A percentile compares a stretch with the other conserved stretches of the same genome.
phyloP scores from a whole-genome alignment of 306 rosid genomes.

The Astragalus membranaceus region DNA sequence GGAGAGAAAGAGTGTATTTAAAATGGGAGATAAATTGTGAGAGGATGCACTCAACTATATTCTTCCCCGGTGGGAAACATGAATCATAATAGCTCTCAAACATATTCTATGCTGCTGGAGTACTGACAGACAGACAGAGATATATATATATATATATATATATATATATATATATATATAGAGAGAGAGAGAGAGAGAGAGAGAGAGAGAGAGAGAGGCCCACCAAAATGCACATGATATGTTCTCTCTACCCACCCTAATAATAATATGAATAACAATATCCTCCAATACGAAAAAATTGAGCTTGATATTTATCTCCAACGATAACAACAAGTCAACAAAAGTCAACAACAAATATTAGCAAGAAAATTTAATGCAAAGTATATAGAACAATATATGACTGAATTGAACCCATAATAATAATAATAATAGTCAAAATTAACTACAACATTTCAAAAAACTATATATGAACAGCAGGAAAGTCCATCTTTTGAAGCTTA shows the following conservation, averaged over 20 bases:
- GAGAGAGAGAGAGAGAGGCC: conserved; percentile 7
- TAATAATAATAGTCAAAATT: conserved; percentile 1
- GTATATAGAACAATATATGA: conserved; percentile 11
- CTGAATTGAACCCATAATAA: conserved; percentile 12
- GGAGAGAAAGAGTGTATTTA: no score
- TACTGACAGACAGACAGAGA: conserved; percentile 19
- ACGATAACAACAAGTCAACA: not conserved
- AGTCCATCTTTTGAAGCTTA: not conserved
- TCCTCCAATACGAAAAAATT: not conserved
- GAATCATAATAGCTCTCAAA: conserved; percentile 23
- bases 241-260: not conserved
- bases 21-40: no score
- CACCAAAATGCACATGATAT: conserved; percentile 7
- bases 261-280: not conserved
- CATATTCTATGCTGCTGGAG: conserved; percentile 15
- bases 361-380: not conserved
- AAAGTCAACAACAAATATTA: not conserved
- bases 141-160: no score
- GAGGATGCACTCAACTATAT: not conserved
- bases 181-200: conserved; percentile 4
- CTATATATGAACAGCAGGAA: conserved; percentile 21
- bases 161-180: no score
- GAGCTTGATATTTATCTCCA: conserved; percentile 17
- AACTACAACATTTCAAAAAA: not conserved
- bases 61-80: conserved; percentile 16